Evolutionary conservation across 225 moss, liverwort and hornwort genomes (phyloP).

Genomic region (Sphagnum contortum): DNA sequence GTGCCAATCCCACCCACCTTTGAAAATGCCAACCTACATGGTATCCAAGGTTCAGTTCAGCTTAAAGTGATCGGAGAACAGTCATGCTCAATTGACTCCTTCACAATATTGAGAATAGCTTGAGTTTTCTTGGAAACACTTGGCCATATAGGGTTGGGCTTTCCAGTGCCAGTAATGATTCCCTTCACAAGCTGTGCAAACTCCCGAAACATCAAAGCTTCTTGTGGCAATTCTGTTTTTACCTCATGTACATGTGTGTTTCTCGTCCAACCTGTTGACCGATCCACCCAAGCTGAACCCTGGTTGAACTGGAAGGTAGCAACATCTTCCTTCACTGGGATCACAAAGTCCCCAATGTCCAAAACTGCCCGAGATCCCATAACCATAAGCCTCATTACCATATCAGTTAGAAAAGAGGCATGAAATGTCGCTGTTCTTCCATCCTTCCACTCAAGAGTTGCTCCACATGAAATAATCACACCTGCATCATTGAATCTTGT

Average conservation of each 20-base stretch:
- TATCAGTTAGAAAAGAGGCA: constrained; percentile 31
- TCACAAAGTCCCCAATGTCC: constrained; percentile 32
- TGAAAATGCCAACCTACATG: no score
- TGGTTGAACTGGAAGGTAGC: constrained; percentile 21
- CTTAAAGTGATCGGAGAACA: no score
- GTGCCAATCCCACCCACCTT: no score
- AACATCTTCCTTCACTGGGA: constrained; percentile 12
- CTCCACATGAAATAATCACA: constrained; percentile 33
- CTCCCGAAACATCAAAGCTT: constrained; percentile 40
- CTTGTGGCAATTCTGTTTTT: constrained; percentile 25
- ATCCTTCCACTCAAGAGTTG: constrained; percentile 6
- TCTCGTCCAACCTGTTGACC: constrained; percentile 20
- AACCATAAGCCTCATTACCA: constrained; percentile 31
- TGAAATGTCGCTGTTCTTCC: constrained; percentile 28
- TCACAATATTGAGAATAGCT: constrained; percentile 28
- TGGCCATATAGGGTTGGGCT: constrained; percentile 22
- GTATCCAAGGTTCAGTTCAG: no score
- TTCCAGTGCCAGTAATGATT: constrained; percentile 16
- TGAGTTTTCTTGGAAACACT: constrained; percentile 42
- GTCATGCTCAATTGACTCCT: constrained; percentile 19
- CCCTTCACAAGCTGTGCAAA: constrained; percentile 26
- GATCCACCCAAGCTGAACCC: constrained; percentile 15
- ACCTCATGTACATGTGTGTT: constrained; percentile 19
- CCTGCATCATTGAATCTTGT: constrained; percentile 22
- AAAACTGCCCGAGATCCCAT: constrained; percentile 25